Evolutionary conservation across 352 stramenopile species (phyloP).

Genomic region (Phytophthora aleatoria): DNA sequence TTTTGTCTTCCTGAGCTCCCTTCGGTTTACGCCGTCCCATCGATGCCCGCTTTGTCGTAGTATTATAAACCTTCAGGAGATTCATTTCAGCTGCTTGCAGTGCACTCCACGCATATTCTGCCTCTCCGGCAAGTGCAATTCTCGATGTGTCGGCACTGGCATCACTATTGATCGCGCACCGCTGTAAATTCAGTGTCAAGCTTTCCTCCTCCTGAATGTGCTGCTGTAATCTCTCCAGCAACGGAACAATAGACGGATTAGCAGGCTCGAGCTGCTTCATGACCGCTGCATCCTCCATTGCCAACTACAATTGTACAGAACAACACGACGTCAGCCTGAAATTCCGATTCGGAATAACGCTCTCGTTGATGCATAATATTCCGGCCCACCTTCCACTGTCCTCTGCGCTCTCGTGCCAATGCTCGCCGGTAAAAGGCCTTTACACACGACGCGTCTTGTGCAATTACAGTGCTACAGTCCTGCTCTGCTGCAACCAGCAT

Average conservation of each 20-base stretch:
- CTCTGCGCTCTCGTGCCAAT: slow-evolving; percentile 71
- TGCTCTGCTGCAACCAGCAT: slow-evolving; percentile 46
- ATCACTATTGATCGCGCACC: slow-evolving; percentile 7
- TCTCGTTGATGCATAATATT: not conserved
- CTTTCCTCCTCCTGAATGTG: slow-evolving; percentile 14
- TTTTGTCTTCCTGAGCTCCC: slow-evolving; percentile 17
- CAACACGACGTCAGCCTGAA: too few relatives aligned
- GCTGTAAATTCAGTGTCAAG: slow-evolving; percentile 9
- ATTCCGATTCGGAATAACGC: too few relatives aligned
- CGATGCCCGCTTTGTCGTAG: slow-evolving; percentile 5
- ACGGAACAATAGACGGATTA: slow-evolving; percentile 39
- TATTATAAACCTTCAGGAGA: slow-evolving; percentile 30
- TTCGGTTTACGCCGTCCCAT: not conserved
- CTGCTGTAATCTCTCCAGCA: slow-evolving; percentile 29
- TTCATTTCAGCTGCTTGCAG: slow-evolving; percentile 61
- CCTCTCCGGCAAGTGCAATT: slow-evolving; percentile 17
- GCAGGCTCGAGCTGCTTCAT: slow-evolving; percentile 44
- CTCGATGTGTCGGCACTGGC: not conserved
- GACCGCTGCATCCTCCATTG: slow-evolving; percentile 30
- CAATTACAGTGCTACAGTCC: slow-evolving; percentile 78
- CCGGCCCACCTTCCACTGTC: slow-evolving; percentile 50
- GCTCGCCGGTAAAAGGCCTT: slow-evolving; percentile 92
- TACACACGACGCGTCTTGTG: slow-evolving; percentile 68
- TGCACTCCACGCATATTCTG: slow-evolving; percentile 46
- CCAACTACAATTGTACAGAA: slow-evolving; percentile 27